Evolutionary conservation across 768 basidiomycete genomes (phyloP).

Genomic region (Auricularia heimuer): DNA sequence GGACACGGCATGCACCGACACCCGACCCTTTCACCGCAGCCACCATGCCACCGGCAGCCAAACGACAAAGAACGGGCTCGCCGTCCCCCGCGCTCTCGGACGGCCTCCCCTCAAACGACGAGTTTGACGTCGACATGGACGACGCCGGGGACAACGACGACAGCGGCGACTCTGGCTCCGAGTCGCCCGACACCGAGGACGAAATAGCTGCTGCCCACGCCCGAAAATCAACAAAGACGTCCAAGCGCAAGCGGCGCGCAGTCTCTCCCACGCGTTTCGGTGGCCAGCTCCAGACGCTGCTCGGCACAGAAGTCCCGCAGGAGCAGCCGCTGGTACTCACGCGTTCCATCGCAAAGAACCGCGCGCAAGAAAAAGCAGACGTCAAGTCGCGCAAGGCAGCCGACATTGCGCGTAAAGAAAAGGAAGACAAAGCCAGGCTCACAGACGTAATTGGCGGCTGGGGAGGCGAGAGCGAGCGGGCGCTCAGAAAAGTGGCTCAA

Average conservation of each 20-base stretch:
- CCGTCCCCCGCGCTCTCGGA: too few relatives aligned
- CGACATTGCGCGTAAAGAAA: constrained; percentile 14
- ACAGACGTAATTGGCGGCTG: constrained; percentile 20
- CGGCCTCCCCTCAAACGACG: constrained; percentile 12
- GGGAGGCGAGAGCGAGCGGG: constrained; percentile 18
- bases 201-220: constrained; percentile 48
- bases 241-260: constrained; percentile 75
- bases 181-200: constrained; percentile 44
- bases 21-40: not conserved
- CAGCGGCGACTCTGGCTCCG: constrained; percentile 16
- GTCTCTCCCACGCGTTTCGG: constrained; percentile 69
- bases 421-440: constrained; percentile 16
- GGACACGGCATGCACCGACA: not conserved
- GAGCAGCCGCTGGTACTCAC: constrained; percentile 67
- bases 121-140: constrained; percentile 12
- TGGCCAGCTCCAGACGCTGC: constrained; percentile 57
- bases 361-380: constrained; percentile 70
- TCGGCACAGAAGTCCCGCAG: constrained; percentile 55
- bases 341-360: constrained; percentile 57
- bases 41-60: constrained; percentile 38
- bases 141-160: constrained; percentile 19
- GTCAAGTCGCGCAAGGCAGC: constrained; percentile 50
- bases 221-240: constrained; percentile 66
- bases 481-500: constrained; percentile 18
- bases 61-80: constrained; percentile 37